Conservation (phyloP, 2,329 filamentous ascomycete species). For the Cadophora sp. region DNA sequence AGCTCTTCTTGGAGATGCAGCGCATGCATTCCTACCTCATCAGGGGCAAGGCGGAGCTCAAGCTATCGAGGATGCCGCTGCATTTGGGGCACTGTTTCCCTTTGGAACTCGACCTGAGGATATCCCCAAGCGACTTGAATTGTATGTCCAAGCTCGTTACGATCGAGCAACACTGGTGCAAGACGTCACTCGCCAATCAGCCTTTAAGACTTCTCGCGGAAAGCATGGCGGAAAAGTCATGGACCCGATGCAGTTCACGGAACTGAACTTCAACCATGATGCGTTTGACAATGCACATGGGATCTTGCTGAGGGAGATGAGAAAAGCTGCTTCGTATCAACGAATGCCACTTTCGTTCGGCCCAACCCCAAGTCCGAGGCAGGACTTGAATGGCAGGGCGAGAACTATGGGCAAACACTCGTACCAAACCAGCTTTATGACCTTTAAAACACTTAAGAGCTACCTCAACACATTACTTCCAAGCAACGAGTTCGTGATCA, state of each 20-base stretch:
- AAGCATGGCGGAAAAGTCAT: slow-evolving; percentile 41
- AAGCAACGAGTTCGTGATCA: slow-evolving; percentile 38
- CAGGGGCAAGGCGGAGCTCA: slow-evolving; percentile 67
- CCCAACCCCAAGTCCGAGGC: slow-evolving; percentile 39
- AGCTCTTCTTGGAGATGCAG: slow-evolving; percentile 69
- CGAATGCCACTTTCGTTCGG: slow-evolving; percentile 51
- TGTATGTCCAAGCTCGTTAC: slow-evolving; percentile 65
- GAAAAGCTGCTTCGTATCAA: slow-evolving; percentile 53
- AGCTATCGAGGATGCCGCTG: slow-evolving; percentile 71
- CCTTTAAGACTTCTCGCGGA: slow-evolving; percentile 46
- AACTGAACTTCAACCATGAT: slow-evolving; percentile 58
- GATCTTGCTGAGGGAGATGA: slow-evolving; percentile 46
- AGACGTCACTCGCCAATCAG: slow-evolving; percentile 59
- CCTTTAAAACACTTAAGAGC: slow-evolving; percentile 49
- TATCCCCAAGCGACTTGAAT: slow-evolving; percentile 59
- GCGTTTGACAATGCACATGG: slow-evolving; percentile 57
- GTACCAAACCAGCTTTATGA: slow-evolving; percentile 43
- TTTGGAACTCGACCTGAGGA: slow-evolving; percentile 51
- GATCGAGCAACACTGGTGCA: slow-evolving; percentile 64
- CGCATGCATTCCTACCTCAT: slow-evolving; percentile 72
- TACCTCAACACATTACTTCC: slow-evolving; percentile 49
- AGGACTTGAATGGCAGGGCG: slow-evolving; percentile 24
- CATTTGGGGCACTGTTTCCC: slow-evolving; percentile 62
- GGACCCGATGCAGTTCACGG: slow-evolving; percentile 48
- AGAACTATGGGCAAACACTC: slow-evolving; percentile 3